Percentiles rank a stretch among this genome's conserved stretches.
Evolutionary conservation across 345 rosid species (phyloP).

Genomic region (Moricandia moricandioides): DNA sequence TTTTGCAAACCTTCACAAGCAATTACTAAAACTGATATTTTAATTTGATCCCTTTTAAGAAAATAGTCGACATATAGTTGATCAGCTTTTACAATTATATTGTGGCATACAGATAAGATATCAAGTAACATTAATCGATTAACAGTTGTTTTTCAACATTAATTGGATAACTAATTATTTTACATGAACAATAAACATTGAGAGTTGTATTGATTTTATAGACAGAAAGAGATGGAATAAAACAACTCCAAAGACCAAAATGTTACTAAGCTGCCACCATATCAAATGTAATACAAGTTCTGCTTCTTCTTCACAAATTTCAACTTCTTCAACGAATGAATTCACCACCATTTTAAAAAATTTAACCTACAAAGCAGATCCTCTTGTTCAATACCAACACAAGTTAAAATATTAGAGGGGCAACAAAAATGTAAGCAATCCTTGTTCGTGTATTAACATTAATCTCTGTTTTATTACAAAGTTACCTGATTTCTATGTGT

Average conservation of each 20-base stretch:
- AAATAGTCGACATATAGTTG: neutral
- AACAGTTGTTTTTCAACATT: neutral
- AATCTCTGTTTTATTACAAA: neutral
- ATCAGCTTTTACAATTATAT: neutral
- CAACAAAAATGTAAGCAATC: conserved; percentile 3
- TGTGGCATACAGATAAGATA: neutral
- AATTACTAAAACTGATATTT: neutral
- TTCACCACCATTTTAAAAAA: conserved; percentile 19
- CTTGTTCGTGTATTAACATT: neutral
- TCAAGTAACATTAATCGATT: no score
- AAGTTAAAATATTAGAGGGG: neutral
- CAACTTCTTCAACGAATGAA: conserved; percentile 25
- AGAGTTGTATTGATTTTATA: conserved; percentile 9
- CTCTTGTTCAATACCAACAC: conserved; percentile 9
- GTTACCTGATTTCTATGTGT: neutral
- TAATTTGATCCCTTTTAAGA: neutral
- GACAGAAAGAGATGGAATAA: conserved; percentile 11
- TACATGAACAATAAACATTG: conserved; percentile 21
- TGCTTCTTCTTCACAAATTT: conserved; percentile 19
- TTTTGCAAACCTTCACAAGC: neutral
- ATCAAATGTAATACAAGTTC: conserved; percentile 9
- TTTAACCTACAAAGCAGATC: conserved; percentile 28
- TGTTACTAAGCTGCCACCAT: conserved; percentile 33
- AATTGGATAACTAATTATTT: conserved; percentile 13
- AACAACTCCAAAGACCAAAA: conserved; percentile 20